phyloP scores from a whole-genome alignment of 805 yeast genomes.

The Monosporozyma solicola region DNA sequence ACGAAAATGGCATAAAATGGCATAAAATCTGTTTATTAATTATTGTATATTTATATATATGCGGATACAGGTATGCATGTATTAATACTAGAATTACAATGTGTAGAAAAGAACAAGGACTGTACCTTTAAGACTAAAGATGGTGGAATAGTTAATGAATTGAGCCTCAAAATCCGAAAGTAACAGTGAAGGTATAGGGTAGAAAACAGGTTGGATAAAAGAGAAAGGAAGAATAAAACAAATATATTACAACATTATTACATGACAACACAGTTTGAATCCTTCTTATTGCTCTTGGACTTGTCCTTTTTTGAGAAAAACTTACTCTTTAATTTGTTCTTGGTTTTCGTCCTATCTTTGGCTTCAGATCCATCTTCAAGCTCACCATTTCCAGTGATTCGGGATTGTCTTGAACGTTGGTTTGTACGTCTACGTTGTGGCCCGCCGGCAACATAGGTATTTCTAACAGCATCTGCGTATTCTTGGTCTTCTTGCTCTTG shows the following conservation, averaged over 20 bases:
- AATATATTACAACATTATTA: neutral
- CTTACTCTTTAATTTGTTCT: slow-evolving; percentile 2
- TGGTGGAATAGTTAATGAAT: neutral
- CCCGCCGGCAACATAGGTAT: slow-evolving; percentile 18
- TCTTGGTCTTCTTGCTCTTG: slow-evolving; percentile 52
- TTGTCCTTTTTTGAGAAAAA: neutral
- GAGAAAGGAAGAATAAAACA: neutral
- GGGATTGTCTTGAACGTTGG: neutral
- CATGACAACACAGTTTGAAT: slow-evolving; percentile 2
- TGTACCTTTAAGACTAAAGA: neutral
- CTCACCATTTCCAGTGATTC: neutral
- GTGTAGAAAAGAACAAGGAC: neutral
- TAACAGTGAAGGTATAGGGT: neutral
- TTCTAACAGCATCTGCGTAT: slow-evolving; percentile 40
- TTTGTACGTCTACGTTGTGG: neutral
- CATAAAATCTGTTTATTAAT: neutral
- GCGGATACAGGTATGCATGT: neutral
- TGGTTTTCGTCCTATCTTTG: slow-evolving; percentile 1
- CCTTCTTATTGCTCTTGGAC: neutral
- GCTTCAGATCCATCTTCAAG: neutral
- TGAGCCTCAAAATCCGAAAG: neutral
- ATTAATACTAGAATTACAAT: neutral
- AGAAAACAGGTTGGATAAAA: neutral
- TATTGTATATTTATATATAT: neutral
- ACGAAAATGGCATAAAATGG: neutral